Base-by-base conservation (phyloP, 1,139 yeast species). In the Candida freyschussii region DNA sequence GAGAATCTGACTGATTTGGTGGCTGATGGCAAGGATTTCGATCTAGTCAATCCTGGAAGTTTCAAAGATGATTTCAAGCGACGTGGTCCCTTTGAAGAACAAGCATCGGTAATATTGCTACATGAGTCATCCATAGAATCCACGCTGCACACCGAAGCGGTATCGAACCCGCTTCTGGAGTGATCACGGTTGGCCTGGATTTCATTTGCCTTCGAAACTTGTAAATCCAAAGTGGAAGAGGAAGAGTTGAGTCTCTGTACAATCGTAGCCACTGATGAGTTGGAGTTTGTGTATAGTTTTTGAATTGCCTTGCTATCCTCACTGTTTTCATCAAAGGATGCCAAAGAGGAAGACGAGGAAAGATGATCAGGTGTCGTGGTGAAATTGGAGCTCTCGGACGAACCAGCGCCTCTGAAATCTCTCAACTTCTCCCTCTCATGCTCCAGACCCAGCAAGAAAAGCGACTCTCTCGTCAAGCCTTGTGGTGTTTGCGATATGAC, bases 1-100 rank as follows among this genome's bases (percentile, higher is more conserved):
- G 83, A 81, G 53, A 77, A 77, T 49, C 78, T 75, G n/a, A 77
- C 84, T 33, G 65, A 74, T 44, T 77, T 77, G 34, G 67, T 60
- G n/a, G 77, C 68, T 7, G 47, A 38, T 9, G 83, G 84, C 53
- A 75, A 60, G 5, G 81, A 75, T 38, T 62, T 64, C 9, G 64
- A 60, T 43, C 78, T 56, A 28, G 58, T 55, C 26, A 63, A 55
- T 27, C 53, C 57, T 44, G 52, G 64, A 37, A 56, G 48, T 47
- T 71, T 75, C 18, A 50, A 30, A 2, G 53, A 49, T 2, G 54
- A 50, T 29, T 50, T 48, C 15, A 48, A 37, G 13, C 43, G 41
- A 30, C 42, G 40, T 30, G 48, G 45, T 4, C 27, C 37, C 17
- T 15, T 29, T 13, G 33, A 6, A n/a, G 37, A 34, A 20, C 21